Conservation (phyloP, 225 moss, liverwort and hornwort genomes). For the Pleurozium schreberi region DNA sequence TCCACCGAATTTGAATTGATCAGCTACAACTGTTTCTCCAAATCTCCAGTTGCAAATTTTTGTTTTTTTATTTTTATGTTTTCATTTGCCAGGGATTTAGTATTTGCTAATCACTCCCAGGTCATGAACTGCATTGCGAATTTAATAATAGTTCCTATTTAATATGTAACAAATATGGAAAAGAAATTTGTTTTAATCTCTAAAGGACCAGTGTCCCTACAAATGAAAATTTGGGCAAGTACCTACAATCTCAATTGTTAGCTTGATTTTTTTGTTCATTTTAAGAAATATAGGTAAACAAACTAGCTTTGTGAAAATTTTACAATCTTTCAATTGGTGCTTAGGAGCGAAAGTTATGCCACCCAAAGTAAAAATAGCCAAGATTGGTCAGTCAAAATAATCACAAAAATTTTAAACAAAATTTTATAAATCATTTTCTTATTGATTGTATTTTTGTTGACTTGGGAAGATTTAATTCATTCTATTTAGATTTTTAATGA, state of each 20-base stretch:
- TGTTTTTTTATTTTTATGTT: neutral
- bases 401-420: neutral
- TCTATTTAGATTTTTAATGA: neutral
- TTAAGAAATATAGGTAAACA: neutral
- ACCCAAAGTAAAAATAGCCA: neutral
- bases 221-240: neutral
- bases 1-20: neutral
- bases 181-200: neutral
- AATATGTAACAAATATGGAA: neutral
- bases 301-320: no score
- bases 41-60: neutral
- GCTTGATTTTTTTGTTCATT: neutral
- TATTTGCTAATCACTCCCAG: neutral
- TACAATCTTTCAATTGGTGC: neutral
- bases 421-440: no score
- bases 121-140: neutral
- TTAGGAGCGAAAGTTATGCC: neutral
- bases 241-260: neutral
- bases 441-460: neutral
- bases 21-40: neutral
- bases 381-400: neutral
- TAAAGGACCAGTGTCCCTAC: neutral
- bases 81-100: neutral
- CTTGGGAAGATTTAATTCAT: neutral
- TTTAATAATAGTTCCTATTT: neutral